Conservation (phyloP, 1,139 yeast species). For the Taiozyma sp. region DNA sequence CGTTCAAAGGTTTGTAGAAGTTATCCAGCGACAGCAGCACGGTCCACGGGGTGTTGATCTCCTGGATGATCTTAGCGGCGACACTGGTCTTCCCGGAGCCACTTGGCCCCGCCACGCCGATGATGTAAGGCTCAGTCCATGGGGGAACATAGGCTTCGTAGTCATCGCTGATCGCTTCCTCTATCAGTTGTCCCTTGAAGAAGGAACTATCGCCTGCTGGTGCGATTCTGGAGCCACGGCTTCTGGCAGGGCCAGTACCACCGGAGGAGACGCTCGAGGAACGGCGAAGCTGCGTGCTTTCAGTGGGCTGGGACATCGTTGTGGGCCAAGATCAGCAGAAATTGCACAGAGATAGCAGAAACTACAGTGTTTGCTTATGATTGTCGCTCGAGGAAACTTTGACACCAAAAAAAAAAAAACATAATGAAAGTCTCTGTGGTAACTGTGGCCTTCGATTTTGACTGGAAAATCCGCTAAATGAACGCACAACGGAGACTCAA, state of each 20-base stretch:
- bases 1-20: constrained; percentile 70
- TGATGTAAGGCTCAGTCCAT: constrained; percentile 93
- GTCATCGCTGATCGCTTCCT: constrained; percentile 1
- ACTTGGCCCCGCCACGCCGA: constrained; percentile 91
- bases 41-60: constrained; percentile 91
- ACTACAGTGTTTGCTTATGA: not conserved
- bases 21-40: constrained; percentile 88
- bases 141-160: constrained; percentile 62
- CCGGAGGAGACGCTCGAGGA: not conserved
- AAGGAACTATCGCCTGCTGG: constrained; percentile 14
- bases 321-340: not conserved
- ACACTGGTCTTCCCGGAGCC: constrained; percentile 96
- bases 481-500: constrained; percentile 3
- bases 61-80: constrained; percentile 74
- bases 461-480: not conserved
- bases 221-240: constrained; percentile 12
- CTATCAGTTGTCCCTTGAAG: constrained; percentile 5
- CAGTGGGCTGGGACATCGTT: not conserved
- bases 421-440: not conserved
- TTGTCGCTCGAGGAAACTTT: not conserved
- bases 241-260: not conserved
- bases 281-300: not conserved
- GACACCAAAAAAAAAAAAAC: not conserved
- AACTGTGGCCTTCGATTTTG: not conserved
- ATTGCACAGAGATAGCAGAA: not conserved